A percentile compares a stretch with the other conserved stretches of the same genome.
Conservation (phyloP, 2,329 filamentous ascomycete genomes). For the Microcera coccophila region DNA sequence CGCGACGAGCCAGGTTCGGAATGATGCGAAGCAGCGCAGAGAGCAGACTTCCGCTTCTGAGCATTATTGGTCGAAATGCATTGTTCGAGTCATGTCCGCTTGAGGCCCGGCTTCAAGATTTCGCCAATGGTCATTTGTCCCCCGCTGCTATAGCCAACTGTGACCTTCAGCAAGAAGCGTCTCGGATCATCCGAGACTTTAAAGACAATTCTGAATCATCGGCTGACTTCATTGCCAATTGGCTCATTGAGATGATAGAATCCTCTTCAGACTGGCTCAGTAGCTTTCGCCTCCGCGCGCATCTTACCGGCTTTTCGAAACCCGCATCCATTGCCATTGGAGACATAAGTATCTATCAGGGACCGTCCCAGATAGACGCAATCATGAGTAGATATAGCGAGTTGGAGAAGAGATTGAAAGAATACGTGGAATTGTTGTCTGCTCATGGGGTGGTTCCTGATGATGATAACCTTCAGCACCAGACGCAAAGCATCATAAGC, state of each 20-base stretch:
- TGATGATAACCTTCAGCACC: conserved; percentile 17
- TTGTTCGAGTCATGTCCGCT: conserved; percentile 29
- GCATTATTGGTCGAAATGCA: conserved; percentile 27
- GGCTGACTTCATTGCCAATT: conserved; percentile 24
- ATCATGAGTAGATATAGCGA: conserved; percentile 22
- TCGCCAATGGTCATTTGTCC: conserved; percentile 12
- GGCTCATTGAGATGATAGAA: conserved; percentile 20
- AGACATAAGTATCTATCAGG: not conserved
- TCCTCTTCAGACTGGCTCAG: conserved; percentile 18
- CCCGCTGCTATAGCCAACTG: conserved; percentile 10
- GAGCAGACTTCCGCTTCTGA: conserved; percentile 18
- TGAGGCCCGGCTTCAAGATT: conserved; percentile 21
- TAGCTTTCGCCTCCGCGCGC: conserved; percentile 17
- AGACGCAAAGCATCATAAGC: conserved; percentile 17
- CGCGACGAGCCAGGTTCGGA: conserved; percentile 21
- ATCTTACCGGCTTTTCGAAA: conserved; percentile 8
- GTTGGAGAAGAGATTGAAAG: conserved; percentile 14
- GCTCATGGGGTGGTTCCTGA: conserved; percentile 16
- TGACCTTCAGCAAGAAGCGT: conserved; percentile 21
- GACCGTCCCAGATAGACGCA: conserved; percentile 3
- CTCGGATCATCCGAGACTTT: conserved; percentile 14
- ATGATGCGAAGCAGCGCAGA: conserved; percentile 24
- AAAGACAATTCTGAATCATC: conserved; percentile 20
- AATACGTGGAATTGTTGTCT: conserved; percentile 15
- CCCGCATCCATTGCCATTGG: fast-evolving